These are phyloP conservation scores for Scenedesmus sp. DNA, from an alignment of 163 green algal genomes.

Conservation along the genomic window DNA sequence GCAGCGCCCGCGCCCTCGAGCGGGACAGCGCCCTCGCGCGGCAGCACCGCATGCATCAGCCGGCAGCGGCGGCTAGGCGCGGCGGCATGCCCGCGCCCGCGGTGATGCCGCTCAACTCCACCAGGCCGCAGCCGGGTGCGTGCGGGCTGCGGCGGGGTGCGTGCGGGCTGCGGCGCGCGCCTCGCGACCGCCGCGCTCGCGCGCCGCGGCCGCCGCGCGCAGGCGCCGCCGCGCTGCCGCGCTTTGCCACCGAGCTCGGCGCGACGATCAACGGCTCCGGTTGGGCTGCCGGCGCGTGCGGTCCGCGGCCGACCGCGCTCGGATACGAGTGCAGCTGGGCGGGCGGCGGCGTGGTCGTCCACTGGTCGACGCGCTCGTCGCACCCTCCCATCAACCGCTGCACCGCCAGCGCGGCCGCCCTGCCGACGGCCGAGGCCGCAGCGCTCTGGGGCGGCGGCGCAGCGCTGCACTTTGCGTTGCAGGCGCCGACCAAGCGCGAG, in stretches of 20 bases:
- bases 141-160: not conserved
- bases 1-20: too few relatives aligned
- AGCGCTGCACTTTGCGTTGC: slow-evolving; percentile 28
- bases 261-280: slow-evolving; percentile 14
- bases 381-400: slow-evolving; percentile 41
- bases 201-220: too few relatives aligned
- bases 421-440: not conserved
- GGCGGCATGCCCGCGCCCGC: too few relatives aligned
- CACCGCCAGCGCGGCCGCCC: slow-evolving; percentile 14
- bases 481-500: slow-evolving; percentile 20
- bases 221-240: too few relatives aligned
- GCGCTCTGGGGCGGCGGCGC: not conserved
- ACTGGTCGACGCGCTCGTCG: slow-evolving; percentile 16
- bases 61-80: too few relatives aligned
- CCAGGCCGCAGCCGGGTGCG: not conserved
- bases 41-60: too few relatives aligned
- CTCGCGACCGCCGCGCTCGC: too few relatives aligned
- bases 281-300: slow-evolving; percentile 15
- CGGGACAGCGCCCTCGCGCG: too few relatives aligned
- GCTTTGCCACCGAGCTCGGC: not conserved
- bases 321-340: slow-evolving; percentile 37
- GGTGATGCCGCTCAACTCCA: not conserved
- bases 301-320: slow-evolving; percentile 1
- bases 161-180: too few relatives aligned
- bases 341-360: slow-evolving; percentile 6